These are phyloP conservation scores for Flaveria trinervia DNA, from an alignment of 129 eudicot species.

Conservation along the genomic window DNA sequence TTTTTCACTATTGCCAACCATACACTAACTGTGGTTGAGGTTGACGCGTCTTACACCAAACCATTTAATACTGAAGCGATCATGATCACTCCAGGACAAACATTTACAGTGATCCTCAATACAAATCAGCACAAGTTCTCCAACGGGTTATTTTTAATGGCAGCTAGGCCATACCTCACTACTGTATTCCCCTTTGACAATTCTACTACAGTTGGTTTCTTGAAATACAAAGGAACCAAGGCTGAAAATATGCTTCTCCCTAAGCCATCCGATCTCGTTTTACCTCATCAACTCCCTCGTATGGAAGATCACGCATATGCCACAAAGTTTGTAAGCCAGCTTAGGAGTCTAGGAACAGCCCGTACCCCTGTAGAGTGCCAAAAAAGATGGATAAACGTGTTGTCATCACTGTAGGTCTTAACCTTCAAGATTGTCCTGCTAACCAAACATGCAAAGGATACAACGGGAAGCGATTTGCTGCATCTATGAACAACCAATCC, in stretches of 20 bases:
- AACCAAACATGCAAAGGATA: slow-evolving; percentile 66
- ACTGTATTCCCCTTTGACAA: slow-evolving; percentile 71
- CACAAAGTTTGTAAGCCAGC: slow-evolving; percentile 38
- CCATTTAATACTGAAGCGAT: slow-evolving; percentile 64
- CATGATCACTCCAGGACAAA: slow-evolving; percentile 84
- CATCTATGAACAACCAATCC: slow-evolving; percentile 84
- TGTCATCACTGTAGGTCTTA: slow-evolving; percentile 59
- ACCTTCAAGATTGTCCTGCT: slow-evolving; percentile 72
- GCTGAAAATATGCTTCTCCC: slow-evolving; percentile 7
- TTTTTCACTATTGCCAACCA: slow-evolving; percentile 66
- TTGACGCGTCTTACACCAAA: slow-evolving; percentile 73
- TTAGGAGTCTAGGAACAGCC: slow-evolving; percentile 49
- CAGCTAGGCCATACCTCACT: slow-evolving; percentile 81
- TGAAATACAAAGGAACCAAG: slow-evolving; percentile 45
- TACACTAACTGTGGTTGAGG: slow-evolving; percentile 63
- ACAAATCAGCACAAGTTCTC: slow-evolving; percentile 47
- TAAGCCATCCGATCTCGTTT: slow-evolving; percentile 17
- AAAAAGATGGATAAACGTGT: slow-evolving; percentile 61
- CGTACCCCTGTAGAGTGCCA: slow-evolving; percentile 68
- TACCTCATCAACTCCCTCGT: slow-evolving; percentile 54
- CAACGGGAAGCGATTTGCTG: slow-evolving; percentile 42
- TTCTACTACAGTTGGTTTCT: slow-evolving; percentile 61
- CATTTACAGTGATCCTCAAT: slow-evolving; percentile 57
- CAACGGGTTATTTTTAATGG: slow-evolving; percentile 53
- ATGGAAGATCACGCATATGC: slow-evolving; percentile 63